phyloP scores from a whole-genome alignment of 129 eudicot species.

The Scalesia atractyloides region DNA sequence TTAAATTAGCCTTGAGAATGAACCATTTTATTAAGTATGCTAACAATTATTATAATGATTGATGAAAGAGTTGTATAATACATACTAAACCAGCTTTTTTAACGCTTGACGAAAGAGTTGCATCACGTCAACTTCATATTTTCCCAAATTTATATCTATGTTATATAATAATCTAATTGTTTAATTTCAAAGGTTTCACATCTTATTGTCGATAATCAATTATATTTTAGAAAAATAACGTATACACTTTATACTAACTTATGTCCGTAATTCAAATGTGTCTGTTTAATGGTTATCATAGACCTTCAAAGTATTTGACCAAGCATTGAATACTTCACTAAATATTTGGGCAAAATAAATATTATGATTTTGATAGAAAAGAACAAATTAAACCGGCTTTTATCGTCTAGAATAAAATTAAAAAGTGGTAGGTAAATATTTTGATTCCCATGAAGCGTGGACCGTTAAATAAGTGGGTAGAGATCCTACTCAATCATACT shows the following conservation, averaged over 20 bases:
- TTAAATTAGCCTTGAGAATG: no score
- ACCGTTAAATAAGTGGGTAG: conserved; percentile 34
- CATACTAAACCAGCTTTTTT: no score
- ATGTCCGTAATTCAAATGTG: background rate
- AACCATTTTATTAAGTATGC: no score
- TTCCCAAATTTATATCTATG: background rate
- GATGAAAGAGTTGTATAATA: no score
- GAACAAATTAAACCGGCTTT: background rate
- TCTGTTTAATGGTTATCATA: background rate
- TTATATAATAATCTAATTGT: background rate
- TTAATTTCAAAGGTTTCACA: background rate
- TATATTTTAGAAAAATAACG: background rate
- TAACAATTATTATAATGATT: no score
- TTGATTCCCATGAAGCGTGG: conserved; percentile 28
- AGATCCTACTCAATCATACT: conserved; percentile 38
- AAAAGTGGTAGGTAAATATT: conserved; percentile 18
- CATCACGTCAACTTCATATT: background rate
- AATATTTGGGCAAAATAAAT: background rate
- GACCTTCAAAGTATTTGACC: background rate
- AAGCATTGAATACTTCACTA: background rate
- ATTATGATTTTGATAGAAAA: background rate
- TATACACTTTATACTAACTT: background rate
- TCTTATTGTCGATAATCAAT: background rate
- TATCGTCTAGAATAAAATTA: background rate
- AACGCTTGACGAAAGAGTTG: no score